phyloP scores from a whole-genome alignment of 2,329 filamentous ascomycete genomes.

The Sporothrix pallida region DNA sequence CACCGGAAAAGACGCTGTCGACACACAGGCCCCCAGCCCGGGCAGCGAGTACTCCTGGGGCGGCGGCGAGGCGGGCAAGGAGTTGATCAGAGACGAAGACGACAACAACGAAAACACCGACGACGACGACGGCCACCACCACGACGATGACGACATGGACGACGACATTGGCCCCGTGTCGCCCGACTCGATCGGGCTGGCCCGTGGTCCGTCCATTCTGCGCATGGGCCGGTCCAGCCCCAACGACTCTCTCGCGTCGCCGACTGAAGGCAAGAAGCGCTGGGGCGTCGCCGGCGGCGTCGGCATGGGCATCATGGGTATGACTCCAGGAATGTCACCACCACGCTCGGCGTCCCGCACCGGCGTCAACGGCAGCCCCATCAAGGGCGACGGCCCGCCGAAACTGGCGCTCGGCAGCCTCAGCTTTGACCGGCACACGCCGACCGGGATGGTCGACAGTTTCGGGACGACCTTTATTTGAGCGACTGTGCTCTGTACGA shows the following conservation, averaged over 20 bases:
- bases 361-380: not conserved
- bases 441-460: constrained; percentile 43
- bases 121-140: not conserved
- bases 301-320: not conserved
- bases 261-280: constrained; percentile 14
- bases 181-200: constrained; percentile 44
- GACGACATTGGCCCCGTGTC: constrained; percentile 33
- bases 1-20: not conserved
- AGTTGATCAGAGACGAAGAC: not conserved
- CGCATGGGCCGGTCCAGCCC: not conserved
- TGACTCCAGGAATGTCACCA: no score
- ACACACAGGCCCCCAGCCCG: constrained; percentile 7
- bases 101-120: not conserved
- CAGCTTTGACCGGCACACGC: constrained; percentile 37
- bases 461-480: constrained; percentile 47
- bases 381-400: constrained; percentile 35
- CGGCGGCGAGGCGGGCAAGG: constrained; percentile 16
- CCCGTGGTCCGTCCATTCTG: constrained; percentile 44
- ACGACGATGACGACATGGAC: not conserved
- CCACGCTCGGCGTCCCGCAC: no score
- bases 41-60: constrained; percentile 29
- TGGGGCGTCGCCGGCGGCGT: constrained; percentile 20
- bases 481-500: not conserved
- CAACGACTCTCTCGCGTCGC: constrained; percentile 4
- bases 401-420: constrained; percentile 30